These are phyloP conservation scores for Leccinum rimulosum DNA, from an alignment of 768 basidiomycete genomes.

Conservation along the genomic window DNA sequence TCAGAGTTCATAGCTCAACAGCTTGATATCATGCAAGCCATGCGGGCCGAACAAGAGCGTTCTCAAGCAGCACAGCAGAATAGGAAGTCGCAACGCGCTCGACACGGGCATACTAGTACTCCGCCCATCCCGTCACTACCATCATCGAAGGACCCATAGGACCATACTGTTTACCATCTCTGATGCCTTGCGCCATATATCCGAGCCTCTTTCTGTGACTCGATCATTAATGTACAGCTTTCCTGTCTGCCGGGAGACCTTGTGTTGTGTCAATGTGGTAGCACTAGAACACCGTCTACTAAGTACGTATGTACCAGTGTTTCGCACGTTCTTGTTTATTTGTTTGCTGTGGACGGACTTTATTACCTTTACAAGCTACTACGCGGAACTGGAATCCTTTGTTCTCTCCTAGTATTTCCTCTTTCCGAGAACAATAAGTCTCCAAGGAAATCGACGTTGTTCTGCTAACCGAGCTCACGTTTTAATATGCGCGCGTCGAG, in stretches of 20 bases:
- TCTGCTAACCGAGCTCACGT: not conserved
- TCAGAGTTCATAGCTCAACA: conserved; percentile 89
- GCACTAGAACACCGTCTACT: not conserved
- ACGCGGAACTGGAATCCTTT: conserved; percentile 15
- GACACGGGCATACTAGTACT: conserved; percentile 28
- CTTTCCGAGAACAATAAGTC: conserved; percentile 29
- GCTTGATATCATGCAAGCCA: conserved; percentile 73
- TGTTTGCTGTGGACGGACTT: conserved; percentile 13
- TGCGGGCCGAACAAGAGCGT: conserved; percentile 80
- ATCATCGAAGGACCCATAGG: conserved; percentile 20
- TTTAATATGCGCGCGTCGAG: conserved; percentile 4
- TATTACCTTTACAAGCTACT: conserved; percentile 14
- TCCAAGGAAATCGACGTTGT: conserved; percentile 20
- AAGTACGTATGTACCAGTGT: not conserved
- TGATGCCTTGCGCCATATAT: conserved; percentile 29
- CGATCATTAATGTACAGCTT: not conserved
- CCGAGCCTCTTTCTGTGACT: conserved; percentile 9
- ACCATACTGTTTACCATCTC: conserved; percentile 4
- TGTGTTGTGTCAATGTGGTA: conserved; percentile 5
- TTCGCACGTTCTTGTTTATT: not conserved
- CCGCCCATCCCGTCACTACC: conserved; percentile 33
- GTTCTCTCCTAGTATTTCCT: conserved; percentile 13
- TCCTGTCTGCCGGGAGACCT: conserved; percentile 9
- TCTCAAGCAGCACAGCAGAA: conserved; percentile 60
- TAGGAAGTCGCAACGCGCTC: conserved; percentile 57